phyloP scores from a whole-genome alignment of 345 rosid species.

The Brassica nigra region DNA sequence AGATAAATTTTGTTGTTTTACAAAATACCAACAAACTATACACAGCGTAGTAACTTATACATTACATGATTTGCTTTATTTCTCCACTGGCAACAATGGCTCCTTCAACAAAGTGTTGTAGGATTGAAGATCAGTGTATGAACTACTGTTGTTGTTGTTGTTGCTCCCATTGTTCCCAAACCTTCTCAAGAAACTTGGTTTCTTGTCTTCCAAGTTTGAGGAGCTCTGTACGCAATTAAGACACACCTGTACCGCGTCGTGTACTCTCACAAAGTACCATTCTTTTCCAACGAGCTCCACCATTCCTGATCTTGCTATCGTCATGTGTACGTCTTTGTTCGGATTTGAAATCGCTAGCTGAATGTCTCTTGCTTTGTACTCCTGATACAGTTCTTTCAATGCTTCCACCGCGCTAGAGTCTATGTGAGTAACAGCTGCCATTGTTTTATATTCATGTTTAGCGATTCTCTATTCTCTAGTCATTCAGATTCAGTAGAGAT shows the following conservation, averaged over 20 bases:
- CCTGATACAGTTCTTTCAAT: conserved; percentile 82
- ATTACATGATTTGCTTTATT: conserved; percentile 1
- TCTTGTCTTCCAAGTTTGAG: conserved; percentile 37
- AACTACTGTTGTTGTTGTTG: conserved; percentile 42
- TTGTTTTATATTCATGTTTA: neutral
- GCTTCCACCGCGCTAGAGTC: conserved; percentile 97
- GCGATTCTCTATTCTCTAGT: neutral
- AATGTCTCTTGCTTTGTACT: conserved; percentile 78
- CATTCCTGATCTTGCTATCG: conserved; percentile 71
- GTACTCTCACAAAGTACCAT: conserved; percentile 91
- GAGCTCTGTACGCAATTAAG: conserved; percentile 70
- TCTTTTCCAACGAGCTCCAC: conserved; percentile 86
- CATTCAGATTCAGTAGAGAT: neutral
- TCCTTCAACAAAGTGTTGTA: conserved; percentile 52
- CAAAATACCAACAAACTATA: conserved; percentile 31
- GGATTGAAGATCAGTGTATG: conserved; percentile 52
- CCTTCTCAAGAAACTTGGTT: conserved; percentile 52
- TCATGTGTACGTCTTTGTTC: conserved; percentile 75
- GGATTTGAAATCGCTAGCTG: conserved; percentile 94
- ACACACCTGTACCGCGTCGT: conserved; percentile 96
- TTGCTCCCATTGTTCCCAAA: conserved; percentile 24
- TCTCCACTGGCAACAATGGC: conserved; percentile 54
- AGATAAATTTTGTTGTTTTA: neutral
- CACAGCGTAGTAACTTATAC: conserved; percentile 21
- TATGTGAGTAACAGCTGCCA: conserved; percentile 80